phyloP scores from a whole-genome alignment of 495 filamentous ascomycete genomes.

The Talaromyces stipitatus region DNA sequence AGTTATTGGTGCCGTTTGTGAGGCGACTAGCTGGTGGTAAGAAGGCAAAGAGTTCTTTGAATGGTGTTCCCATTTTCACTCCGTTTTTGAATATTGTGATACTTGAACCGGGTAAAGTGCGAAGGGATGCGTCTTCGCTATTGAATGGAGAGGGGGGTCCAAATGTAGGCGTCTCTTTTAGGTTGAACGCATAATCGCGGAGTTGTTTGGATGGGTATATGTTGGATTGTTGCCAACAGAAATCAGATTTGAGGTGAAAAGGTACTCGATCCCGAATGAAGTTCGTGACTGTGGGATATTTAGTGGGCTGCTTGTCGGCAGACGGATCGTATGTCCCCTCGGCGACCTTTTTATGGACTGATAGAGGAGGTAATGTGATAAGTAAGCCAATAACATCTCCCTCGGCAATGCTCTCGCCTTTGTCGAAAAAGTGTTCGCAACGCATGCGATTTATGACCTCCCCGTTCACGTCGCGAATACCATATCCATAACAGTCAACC shows the following conservation, averaged over 20 bases:
- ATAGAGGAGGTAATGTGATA: constrained; percentile 79
- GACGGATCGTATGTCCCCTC: constrained; percentile 80
- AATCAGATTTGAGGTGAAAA: constrained; percentile 84
- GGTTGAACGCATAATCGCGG: constrained; percentile 56
- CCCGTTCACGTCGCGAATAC: constrained; percentile 77
- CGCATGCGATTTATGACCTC: constrained; percentile 92
- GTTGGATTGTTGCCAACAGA: constrained; percentile 93
- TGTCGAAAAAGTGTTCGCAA: constrained; percentile 76
- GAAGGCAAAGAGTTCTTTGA: constrained; percentile 83
- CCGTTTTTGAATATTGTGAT: constrained; percentile 94
- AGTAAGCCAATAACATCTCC: constrained; percentile 95
- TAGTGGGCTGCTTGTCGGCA: constrained; percentile 41
- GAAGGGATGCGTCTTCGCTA: constrained; percentile 60
- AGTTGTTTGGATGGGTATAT: constrained; percentile 83
- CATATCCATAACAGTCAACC: constrained; percentile 95
- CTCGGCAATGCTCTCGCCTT: constrained; percentile 61
- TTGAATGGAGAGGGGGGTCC: constrained; percentile 53
- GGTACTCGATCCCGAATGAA: constrained; percentile 92
- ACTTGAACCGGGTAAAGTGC: constrained; percentile 77
- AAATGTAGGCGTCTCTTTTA: constrained; percentile 39
- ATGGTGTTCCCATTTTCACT: constrained; percentile 74
- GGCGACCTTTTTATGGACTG: constrained; percentile 79
- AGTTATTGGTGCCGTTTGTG: constrained; percentile 46
- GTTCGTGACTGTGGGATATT: constrained; percentile 42
- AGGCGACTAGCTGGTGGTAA: constrained; percentile 79